A percentile compares a stretch with the other conserved stretches of the same genome.
These are phyloP conservation scores for Cadophora sp. DNA, from an alignment of 2,329 filamentous ascomycete genomes.

Conservation along the genomic window DNA sequence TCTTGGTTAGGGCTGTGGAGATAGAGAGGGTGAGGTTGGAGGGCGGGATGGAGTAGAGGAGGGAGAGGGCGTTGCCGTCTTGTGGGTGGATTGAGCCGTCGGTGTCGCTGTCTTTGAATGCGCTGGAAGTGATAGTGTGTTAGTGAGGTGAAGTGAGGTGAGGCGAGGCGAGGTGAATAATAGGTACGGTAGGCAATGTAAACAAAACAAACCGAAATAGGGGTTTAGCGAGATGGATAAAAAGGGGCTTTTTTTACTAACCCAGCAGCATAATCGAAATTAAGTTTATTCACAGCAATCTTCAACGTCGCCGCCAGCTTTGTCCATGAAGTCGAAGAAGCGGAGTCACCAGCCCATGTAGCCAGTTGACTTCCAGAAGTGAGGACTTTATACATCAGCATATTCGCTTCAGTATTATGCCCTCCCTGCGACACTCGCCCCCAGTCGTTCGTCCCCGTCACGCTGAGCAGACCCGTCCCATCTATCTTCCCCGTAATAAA, in stretches of 20 bases:
- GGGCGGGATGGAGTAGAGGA: constrained; percentile 46
- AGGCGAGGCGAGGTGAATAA: no score
- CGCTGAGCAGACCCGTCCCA: constrained; percentile 44
- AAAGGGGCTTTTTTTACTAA: constrained; percentile 21
- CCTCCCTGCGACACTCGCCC: constrained; percentile 40
- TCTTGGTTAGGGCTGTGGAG: constrained; percentile 38
- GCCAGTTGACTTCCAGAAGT: constrained; percentile 54
- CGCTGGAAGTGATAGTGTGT: constrained; percentile 28
- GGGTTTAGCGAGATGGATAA: not conserved
- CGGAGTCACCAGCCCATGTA: constrained; percentile 46
- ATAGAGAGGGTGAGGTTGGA: constrained; percentile 48
- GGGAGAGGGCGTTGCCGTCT: constrained; percentile 63
- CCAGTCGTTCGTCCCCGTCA: constrained; percentile 43
- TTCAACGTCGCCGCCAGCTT: constrained; percentile 33
- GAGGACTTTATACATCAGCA: constrained; percentile 53
- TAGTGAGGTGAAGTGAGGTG: constrained; percentile 26
- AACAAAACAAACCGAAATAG: no score
- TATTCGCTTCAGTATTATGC: constrained; percentile 43
- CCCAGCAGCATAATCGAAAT: constrained; percentile 37
- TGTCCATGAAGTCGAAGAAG: constrained; percentile 29
- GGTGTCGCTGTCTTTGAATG: constrained; percentile 48
- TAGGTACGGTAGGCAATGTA: no score
- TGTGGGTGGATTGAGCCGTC: constrained; percentile 64
- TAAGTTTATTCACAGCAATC: constrained; percentile 33
- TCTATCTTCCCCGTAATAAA: constrained; percentile 53